Base-by-base conservation (phyloP, 2,329 filamentous ascomycete species). In the Geosmithia morbida region DNA sequence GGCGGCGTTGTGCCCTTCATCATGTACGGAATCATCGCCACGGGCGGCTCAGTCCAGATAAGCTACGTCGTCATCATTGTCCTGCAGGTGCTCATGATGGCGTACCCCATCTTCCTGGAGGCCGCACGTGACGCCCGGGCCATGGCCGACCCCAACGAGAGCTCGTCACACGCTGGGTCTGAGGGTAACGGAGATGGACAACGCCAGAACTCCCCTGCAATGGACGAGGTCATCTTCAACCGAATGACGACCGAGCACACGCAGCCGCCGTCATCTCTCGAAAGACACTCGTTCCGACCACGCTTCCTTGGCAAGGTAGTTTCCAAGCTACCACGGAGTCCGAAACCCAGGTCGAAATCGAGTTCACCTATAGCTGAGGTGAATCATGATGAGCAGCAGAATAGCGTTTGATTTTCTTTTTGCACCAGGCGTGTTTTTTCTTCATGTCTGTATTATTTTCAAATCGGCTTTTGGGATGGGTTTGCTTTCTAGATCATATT, bases 1-100 rank as follows among this genome's bases (percentile, higher is more conserved):
- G 83, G 85, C 11, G 83, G 80, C 1, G 77, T 82, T 48, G 84
- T 87, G 56, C 85, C 85, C 0, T 85, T 86, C 33, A 71, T 88
- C 47, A 72, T 87, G 50, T 87, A 84, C 50, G 81, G 69, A 44
- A 81, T 85, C 41, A 70, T 82, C 19, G 69, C 75, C 48, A 57
- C 64, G 37, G 74, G 74, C n/a, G 74, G 78, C 16, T 69, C 70
- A 44, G 79, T 84, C 11, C 77, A 77, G 13, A 72, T 74, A 33
- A 77, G 81, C 0, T 85, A 84, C 59, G 64, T 77, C 30, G 69
- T 88, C 3, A 76, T 85, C 2, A 64, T 83, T 2, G 68, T 63
- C 3, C 59, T 79, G 22, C 64, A 75, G 45, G 64, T 66, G 1
- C 58, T 68, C 20, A 67, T 68, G 18, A 59, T 70, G 33, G 54